A percentile compares a stretch with the other conserved stretches of the same genome.
Conservation (phyloP, 257 asterid genomes). For the Solanum chaucha region DNA sequence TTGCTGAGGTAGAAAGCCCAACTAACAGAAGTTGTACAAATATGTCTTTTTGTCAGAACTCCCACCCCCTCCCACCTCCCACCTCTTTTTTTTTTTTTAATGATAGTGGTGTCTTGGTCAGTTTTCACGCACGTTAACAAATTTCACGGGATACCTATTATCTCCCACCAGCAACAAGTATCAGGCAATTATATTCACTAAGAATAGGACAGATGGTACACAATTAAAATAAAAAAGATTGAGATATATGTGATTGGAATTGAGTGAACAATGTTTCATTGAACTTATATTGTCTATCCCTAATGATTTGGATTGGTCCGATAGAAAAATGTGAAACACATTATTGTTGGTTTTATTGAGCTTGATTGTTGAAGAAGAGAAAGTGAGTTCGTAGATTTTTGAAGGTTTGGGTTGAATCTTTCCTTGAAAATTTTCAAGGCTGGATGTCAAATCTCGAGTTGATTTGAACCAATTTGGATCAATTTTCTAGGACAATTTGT, state of each 20-base stretch:
- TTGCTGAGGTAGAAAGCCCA: background rate
- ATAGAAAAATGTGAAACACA: background rate
- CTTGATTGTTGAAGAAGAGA: background rate
- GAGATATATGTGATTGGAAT: background rate
- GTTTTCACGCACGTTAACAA: too few relatives aligned
- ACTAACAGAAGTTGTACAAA: background rate
- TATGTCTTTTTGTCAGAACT: background rate
- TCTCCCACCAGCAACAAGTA: too few relatives aligned
- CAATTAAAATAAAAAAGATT: background rate
- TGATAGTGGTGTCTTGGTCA: background rate
- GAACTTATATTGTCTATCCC: background rate
- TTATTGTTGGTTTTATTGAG: background rate
- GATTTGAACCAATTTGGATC: background rate
- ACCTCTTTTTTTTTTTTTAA: too few relatives aligned
- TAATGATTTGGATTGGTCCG: background rate
- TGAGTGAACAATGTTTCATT: background rate
- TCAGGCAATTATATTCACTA: background rate
- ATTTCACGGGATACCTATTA: too few relatives aligned
- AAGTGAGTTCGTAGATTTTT: background rate
- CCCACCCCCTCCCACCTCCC: too few relatives aligned
- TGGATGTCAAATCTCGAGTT: background rate
- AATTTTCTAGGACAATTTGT: background rate
- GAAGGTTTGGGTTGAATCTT: background rate
- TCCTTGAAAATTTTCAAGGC: accelerated
- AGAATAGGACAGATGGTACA: background rate